Conservation (phyloP, 2,329 filamentous ascomycete species). For the Aspergillus intermedius region DNA sequence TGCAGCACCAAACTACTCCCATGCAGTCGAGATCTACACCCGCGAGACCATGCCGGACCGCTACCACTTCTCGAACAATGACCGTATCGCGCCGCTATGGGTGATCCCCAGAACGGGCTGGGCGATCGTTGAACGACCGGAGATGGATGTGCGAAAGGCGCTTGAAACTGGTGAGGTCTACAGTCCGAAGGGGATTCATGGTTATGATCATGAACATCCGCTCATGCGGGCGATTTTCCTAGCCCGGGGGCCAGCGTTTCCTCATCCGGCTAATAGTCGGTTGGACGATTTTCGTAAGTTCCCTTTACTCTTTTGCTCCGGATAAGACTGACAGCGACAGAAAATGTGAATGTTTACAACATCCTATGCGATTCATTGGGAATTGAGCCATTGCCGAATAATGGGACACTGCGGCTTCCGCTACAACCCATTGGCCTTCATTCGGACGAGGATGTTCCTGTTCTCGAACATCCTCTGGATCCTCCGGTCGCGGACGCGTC, state of each 20-base stretch:
- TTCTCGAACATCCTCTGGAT: slow-evolving; percentile 27
- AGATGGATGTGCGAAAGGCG: slow-evolving; percentile 68
- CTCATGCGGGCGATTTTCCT: slow-evolving; percentile 96
- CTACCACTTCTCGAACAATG: slow-evolving; percentile 64
- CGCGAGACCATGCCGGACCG: slow-evolving; percentile 76
- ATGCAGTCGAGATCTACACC: slow-evolving; percentile 73
- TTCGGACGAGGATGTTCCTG: slow-evolving; percentile 32
- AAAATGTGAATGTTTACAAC: slow-evolving; percentile 94
- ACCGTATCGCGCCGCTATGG: slow-evolving; percentile 91
- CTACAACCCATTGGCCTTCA: slow-evolving; percentile 40
- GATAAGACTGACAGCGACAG: slow-evolving; percentile 37
- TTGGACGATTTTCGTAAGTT: slow-evolving; percentile 77
- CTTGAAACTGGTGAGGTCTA: slow-evolving; percentile 62
- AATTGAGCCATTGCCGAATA: slow-evolving; percentile 68
- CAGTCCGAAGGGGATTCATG: slow-evolving; percentile 77
- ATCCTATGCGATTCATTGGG: slow-evolving; percentile 84
- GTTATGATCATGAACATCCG: slow-evolving; percentile 90
- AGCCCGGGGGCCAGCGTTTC: slow-evolving; percentile 85
- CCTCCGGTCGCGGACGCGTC: slow-evolving; percentile 12
- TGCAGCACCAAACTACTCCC: slow-evolving; percentile 36
- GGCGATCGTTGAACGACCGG: slow-evolving; percentile 75
- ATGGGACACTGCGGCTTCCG: slow-evolving; percentile 66
- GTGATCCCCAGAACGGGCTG: slow-evolving; percentile 87
- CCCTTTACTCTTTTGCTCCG: not conserved
- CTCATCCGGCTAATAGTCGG: slow-evolving; percentile 72